phyloP scores from a whole-genome alignment of 305 asterid genomes.

The Solanum hybrid region DNA sequence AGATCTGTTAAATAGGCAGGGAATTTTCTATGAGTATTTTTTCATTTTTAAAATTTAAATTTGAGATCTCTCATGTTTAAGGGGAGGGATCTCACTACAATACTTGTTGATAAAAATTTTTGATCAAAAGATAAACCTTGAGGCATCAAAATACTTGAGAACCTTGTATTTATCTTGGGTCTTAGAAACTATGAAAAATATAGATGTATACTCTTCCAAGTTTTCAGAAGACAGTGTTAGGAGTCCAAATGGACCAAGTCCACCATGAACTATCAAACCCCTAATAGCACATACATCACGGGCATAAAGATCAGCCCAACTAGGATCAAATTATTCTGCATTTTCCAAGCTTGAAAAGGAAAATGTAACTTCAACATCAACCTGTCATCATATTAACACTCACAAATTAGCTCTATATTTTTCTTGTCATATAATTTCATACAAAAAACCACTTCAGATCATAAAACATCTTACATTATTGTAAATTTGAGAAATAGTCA shows the following conservation, averaged over 20 bases:
- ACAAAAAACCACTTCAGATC: background rate
- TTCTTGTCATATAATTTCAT: background rate
- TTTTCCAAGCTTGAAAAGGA: background rate
- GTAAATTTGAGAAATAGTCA: background rate
- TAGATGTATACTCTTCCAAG: slow-evolving; percentile 27
- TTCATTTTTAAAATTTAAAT: background rate
- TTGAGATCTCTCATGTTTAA: background rate
- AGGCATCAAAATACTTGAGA: background rate
- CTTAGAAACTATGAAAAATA: slow-evolving; percentile 27
- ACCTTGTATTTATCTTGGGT: background rate
- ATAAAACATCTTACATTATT: background rate
- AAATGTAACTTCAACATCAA: background rate
- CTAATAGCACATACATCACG: background rate
- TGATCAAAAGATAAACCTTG: background rate
- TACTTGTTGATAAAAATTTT: background rate
- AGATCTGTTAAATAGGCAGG: background rate
- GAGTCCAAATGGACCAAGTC: background rate
- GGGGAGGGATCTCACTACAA: background rate
- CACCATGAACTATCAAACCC: background rate
- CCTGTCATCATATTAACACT: slow-evolving; percentile 2
- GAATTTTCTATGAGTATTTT: background rate
- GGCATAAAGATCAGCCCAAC: background rate
- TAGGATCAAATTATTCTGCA: background rate
- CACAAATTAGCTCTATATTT: background rate
- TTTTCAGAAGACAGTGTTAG: slow-evolving; percentile 16